Evolutionary conservation across 371 early-diverging fungal genomes (phyloP).

Genomic region (Rhizoclosmatium hyalinum): DNA sequence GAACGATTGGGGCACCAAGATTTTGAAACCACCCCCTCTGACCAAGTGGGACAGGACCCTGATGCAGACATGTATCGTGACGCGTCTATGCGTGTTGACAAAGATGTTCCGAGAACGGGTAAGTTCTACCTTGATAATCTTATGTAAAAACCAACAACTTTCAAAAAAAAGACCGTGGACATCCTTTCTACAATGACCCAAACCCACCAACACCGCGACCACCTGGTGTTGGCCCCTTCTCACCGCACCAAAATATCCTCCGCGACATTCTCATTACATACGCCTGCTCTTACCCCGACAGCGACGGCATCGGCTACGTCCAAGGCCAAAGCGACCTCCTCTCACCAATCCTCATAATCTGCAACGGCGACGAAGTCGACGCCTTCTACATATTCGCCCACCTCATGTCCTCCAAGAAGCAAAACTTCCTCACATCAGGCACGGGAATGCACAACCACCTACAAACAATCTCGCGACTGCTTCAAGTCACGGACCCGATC

Average conservation of each 20-base stretch:
- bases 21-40: background rate
- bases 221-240: slow-evolving; percentile 34
- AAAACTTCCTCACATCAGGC: slow-evolving; percentile 80
- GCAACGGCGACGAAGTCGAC: slow-evolving; percentile 82
- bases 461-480: slow-evolving; percentile 67
- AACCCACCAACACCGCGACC: slow-evolving; percentile 1
- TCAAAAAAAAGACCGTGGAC: slow-evolving; percentile 15
- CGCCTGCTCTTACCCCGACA: slow-evolving; percentile 53
- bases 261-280: slow-evolving; percentile 90
- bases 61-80: slow-evolving; percentile 33
- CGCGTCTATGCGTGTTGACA: slow-evolving; percentile 29
- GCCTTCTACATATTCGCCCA: slow-evolving; percentile 88
- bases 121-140: background rate
- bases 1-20: slow-evolving; percentile 60
- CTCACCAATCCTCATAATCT: slow-evolving; percentile 79
- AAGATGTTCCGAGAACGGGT: slow-evolving; percentile 39
- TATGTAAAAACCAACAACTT: background rate
- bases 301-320: slow-evolving; percentile 67
- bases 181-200: slow-evolving; percentile 30
- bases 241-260: slow-evolving; percentile 72
- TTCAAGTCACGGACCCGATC: slow-evolving; percentile 78
- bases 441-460: slow-evolving; percentile 87
- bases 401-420: slow-evolving; percentile 84
- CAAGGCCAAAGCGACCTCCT: slow-evolving; percentile 94
- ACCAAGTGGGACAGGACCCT: background rate